These are phyloP conservation scores for Penicillium sp. DNA, from an alignment of 2,329 filamentous ascomycete species.

Conservation along the genomic window DNA sequence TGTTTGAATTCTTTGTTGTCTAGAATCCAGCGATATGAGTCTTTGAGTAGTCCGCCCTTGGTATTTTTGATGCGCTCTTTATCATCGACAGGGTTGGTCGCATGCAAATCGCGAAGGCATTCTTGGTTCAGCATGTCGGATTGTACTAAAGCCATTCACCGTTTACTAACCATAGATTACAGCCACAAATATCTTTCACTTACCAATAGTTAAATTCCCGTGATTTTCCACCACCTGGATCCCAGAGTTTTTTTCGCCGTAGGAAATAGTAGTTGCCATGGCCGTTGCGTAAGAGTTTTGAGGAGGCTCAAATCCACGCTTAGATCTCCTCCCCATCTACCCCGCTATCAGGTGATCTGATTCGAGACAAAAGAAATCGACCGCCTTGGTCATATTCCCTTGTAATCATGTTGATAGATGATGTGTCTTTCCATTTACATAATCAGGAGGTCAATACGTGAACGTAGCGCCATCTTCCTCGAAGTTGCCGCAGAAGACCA, in stretches of 20 bases:
- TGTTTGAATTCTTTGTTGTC: slow-evolving; percentile 21
- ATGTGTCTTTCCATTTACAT: slow-evolving; percentile 1
- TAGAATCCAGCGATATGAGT: slow-evolving; percentile 28
- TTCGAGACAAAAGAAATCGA: slow-evolving; percentile 7
- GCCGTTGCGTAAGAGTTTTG: not conserved
- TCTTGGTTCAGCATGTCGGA: slow-evolving; percentile 2
- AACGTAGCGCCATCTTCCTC: slow-evolving; percentile 2
- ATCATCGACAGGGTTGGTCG: slow-evolving; percentile 21
- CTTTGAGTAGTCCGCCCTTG: slow-evolving; percentile 25
- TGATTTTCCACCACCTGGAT: not conserved
- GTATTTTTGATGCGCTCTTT: slow-evolving; percentile 25
- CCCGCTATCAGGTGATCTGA: slow-evolving; percentile 8
- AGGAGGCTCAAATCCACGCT: not conserved
- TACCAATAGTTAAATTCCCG: not conserved
- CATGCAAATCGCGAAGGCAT: slow-evolving; percentile 1
- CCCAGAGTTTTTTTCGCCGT: not conserved
- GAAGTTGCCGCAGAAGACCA: not conserved
- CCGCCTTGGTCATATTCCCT: slow-evolving; percentile 1
- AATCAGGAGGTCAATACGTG: not conserved
- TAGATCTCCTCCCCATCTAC: not conserved
- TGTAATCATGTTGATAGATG: not conserved
- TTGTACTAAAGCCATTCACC: not conserved
- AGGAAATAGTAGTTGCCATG: slow-evolving; percentile 4
- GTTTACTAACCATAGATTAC: not conserved
- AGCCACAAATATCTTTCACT: not conserved